Evolutionary conservation across 495 filamentous ascomycete genomes (phyloP).

Genomic region (Darksidea phi): DNA sequence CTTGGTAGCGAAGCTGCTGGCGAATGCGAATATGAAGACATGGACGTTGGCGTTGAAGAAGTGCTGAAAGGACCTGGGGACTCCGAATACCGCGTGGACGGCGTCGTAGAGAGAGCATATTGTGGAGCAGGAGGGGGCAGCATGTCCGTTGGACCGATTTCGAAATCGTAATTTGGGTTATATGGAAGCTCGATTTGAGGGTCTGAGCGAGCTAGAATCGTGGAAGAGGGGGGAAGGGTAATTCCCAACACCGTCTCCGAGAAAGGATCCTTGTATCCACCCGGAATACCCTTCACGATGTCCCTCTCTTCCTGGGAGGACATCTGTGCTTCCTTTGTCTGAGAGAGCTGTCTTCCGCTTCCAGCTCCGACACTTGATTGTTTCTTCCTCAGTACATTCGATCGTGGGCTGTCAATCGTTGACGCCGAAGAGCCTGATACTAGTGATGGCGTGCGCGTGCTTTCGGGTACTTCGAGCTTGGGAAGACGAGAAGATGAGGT

Average conservation of each 20-base stretch:
- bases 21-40: constrained; percentile 95
- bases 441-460: constrained; percentile 42
- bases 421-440: constrained; percentile 45
- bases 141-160: constrained; percentile 24
- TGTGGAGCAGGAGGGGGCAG: constrained; percentile 36
- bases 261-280: constrained; percentile 32
- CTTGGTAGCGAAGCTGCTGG: constrained; percentile 69
- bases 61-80: constrained; percentile 89
- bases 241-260: constrained; percentile 42
- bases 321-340: constrained; percentile 23
- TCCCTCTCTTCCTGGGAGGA: constrained; percentile 32
- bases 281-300: constrained; percentile 24
- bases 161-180: constrained; percentile 10
- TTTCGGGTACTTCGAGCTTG: constrained; percentile 30
- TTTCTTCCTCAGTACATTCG: constrained; percentile 41
- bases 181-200: constrained; percentile 11
- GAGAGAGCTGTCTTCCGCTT: constrained; percentile 20
- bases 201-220: constrained; percentile 16
- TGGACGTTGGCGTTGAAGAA: constrained; percentile 91
- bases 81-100: constrained; percentile 90
- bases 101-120: constrained; percentile 54
- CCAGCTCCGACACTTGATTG: constrained; percentile 36
- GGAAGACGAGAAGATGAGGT: constrained; percentile 31
- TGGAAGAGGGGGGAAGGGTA: constrained; percentile 39
- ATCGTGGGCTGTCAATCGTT: constrained; percentile 42